These are phyloP conservation scores for Clathrus columnatus DNA, from an alignment of 768 basidiomycete species.

Conservation along the genomic window DNA sequence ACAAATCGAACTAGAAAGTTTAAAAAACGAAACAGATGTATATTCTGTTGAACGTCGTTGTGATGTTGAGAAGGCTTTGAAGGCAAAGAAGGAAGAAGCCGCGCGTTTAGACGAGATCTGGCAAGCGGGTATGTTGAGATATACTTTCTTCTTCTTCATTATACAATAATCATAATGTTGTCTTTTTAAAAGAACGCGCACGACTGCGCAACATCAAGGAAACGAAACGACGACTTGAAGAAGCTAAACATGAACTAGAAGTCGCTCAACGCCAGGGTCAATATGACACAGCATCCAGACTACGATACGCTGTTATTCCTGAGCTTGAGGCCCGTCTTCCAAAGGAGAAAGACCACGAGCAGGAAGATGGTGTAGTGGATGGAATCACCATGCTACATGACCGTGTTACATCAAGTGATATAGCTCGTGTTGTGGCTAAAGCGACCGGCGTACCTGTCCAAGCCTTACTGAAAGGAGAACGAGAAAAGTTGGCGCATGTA, in stretches of 20 bases:
- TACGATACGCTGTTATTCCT: conserved; percentile 80
- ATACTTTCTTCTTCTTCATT: not conserved
- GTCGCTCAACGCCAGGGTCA: conserved; percentile 85
- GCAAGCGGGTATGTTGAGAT: conserved; percentile 49
- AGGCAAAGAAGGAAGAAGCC: conserved; percentile 54
- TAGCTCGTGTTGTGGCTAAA: conserved; percentile 79
- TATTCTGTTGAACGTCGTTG: conserved; percentile 68
- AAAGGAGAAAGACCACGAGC: conserved; percentile 29
- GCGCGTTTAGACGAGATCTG: conserved; percentile 54
- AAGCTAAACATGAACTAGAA: conserved; percentile 78
- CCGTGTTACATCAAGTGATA: conserved; percentile 82
- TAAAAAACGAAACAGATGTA: conserved; percentile 81
- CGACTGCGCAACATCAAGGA: conserved; percentile 63
- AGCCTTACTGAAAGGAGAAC: conserved; percentile 80
- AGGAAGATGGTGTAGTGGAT: conserved; percentile 37
- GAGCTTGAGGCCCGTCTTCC: conserved; percentile 69
- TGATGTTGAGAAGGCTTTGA: conserved; percentile 58
- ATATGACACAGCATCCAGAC: conserved; percentile 72
- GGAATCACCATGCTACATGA: conserved; percentile 67
- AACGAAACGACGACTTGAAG: conserved; percentile 66
- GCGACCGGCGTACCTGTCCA: conserved; percentile 88
- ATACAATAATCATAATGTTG: not conserved
- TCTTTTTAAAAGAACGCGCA: conserved; percentile 42
- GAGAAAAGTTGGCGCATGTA: conserved; percentile 83
- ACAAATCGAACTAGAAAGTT: conserved; percentile 82